A percentile compares a stretch with the other conserved stretches of the same genome.
Evolutionary conservation across 495 filamentous ascomycete genomes (phyloP).

Genomic region (Penicillium soppii): DNA sequence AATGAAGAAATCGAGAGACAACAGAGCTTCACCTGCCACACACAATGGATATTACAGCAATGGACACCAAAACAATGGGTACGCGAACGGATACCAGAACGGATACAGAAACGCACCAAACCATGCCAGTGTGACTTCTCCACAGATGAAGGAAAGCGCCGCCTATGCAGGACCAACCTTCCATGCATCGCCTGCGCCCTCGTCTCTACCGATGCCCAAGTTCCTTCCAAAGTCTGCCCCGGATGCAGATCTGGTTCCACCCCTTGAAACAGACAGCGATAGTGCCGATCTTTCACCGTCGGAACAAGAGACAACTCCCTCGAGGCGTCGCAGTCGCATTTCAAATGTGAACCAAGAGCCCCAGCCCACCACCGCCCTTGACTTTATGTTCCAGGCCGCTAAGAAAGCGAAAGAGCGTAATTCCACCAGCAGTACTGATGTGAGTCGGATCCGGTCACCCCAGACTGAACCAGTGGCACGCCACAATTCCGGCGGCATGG

Average conservation of each 20-base stretch:
- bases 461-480: constrained; percentile 33
- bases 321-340: constrained; percentile 35
- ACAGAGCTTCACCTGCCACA: constrained; percentile 26
- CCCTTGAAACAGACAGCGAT: constrained; percentile 40
- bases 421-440: constrained; percentile 44
- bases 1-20: constrained; percentile 37
- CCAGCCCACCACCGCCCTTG: constrained; percentile 78
- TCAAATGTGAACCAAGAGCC: constrained; percentile 26
- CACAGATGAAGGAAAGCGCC: constrained; percentile 48
- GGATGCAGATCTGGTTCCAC: constrained; percentile 45
- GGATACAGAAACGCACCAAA: constrained; percentile 31
- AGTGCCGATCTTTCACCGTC: constrained; percentile 31
- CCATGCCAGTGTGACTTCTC: constrained; percentile 40
- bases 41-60: constrained; percentile 21
- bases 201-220: constrained; percentile 87
- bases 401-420: constrained; percentile 56
- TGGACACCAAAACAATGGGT: constrained; percentile 1
- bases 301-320: constrained; percentile 41
- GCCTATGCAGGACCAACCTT: constrained; percentile 93
- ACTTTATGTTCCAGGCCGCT: constrained; percentile 86
- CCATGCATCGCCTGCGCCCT: constrained; percentile 90
- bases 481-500: constrained; percentile 52
- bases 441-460: constrained; percentile 35
- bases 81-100: constrained; percentile 10
- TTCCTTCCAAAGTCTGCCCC: constrained; percentile 83